Conservation (phyloP, 176 grass and related monocot species). For the Luzula sylvatica region DNA sequence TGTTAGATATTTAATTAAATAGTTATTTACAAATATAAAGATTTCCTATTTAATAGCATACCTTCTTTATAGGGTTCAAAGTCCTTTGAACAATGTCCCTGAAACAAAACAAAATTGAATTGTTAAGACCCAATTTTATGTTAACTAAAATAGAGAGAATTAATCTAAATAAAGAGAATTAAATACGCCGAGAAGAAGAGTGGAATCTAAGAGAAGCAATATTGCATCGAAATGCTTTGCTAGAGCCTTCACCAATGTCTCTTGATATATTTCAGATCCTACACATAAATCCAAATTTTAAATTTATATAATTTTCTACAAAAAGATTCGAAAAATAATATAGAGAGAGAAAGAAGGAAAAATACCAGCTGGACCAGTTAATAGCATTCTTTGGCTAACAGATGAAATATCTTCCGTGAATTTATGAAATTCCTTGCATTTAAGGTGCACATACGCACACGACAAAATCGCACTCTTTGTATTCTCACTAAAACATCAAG, state of each 20-base stretch:
- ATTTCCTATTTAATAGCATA: constrained; percentile 8
- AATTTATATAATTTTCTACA: constrained; percentile 14
- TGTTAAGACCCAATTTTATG: not conserved
- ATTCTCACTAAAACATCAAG: constrained; percentile 50
- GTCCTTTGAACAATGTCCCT: constrained; percentile 74
- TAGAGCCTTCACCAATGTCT: constrained; percentile 16
- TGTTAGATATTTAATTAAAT: not conserved
- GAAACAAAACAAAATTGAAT: constrained; percentile 19
- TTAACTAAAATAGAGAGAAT: not conserved
- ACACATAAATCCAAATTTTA: constrained; percentile 10
- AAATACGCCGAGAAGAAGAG: constrained; percentile 8
- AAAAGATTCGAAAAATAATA: too few species aligned
- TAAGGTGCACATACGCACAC: constrained; percentile 76
- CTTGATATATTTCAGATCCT: constrained; percentile 28
- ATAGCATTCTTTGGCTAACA: constrained; percentile 67
- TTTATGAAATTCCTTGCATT: constrained; percentile 61
- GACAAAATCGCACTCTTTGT: constrained; percentile 68
- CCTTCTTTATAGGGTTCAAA: constrained; percentile 62
- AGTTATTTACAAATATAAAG: not conserved
- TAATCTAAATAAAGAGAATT: constrained; percentile 18
- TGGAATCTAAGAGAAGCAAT: constrained; percentile 21
- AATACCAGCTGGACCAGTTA: constrained; percentile 90
- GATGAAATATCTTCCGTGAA: constrained; percentile 79
- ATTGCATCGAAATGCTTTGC: constrained; percentile 18
- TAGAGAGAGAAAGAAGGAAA: too few species aligned